phyloP scores from a whole-genome alignment of 306 rosid genomes.

The Corylus avellana region DNA sequence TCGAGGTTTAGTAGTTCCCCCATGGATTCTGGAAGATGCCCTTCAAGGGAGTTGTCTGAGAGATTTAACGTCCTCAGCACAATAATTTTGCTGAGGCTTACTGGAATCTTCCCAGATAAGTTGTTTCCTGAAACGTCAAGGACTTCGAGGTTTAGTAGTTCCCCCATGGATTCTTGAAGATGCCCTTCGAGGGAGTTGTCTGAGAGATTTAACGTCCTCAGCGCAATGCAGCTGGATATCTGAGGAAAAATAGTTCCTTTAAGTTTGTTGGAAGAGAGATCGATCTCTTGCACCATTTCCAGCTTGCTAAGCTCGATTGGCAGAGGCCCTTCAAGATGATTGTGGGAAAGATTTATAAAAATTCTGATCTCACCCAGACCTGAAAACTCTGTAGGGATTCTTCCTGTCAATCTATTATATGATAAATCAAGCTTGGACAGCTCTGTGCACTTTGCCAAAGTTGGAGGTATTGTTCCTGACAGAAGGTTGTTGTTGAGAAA shows the following conservation, averaged over 20 bases:
- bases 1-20: conserved; percentile 57
- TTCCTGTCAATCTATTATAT: conserved; percentile 54
- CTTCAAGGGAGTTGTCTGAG: conserved; percentile 55
- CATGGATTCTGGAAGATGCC: conserved; percentile 51
- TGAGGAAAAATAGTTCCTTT: conserved; percentile 56
- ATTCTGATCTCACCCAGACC: conserved; percentile 64
- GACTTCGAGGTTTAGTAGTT: conserved; percentile 51
- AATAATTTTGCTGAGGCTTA: conserved; percentile 44
- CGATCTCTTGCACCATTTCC: conserved; percentile 63
- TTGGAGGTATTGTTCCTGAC: conserved; percentile 56
- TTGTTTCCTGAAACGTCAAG: conserved; percentile 55
- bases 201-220: conserved; percentile 50
- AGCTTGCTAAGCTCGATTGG: conserved; percentile 71
- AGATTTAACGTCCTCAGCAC: conserved; percentile 50
- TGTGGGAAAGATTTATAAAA: conserved; percentile 66
- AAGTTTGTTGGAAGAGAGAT: conserved; percentile 61
- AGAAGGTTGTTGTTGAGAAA: conserved; percentile 71
- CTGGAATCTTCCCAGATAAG: conserved; percentile 56
- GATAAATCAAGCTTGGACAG: conserved; percentile 70
- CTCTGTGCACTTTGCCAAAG: conserved; percentile 47
- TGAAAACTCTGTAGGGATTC: conserved; percentile 45
- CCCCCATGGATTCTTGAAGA: conserved; percentile 57
- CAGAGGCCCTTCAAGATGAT: conserved; percentile 59
- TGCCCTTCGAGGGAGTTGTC: conserved; percentile 52
- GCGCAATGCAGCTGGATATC: conserved; percentile 66